These are phyloP conservation scores for Globisporangium iwayamae DNA, from an alignment of 352 stramenopile species.

Conservation along the genomic window DNA sequence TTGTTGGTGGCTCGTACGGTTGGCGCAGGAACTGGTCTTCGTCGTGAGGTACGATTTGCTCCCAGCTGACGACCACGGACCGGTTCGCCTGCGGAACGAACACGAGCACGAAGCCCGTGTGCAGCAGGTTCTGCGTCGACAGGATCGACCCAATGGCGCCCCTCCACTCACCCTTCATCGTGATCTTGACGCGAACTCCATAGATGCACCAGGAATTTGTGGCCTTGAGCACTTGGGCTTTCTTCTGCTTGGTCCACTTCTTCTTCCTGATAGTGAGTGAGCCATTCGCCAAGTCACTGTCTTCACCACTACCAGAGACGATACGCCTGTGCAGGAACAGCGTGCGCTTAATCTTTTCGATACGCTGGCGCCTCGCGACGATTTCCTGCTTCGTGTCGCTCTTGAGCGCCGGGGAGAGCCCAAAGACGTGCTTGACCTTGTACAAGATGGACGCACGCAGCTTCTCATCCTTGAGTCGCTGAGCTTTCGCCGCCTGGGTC, in stretches of 20 bases:
- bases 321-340: slow-evolving; percentile 41
- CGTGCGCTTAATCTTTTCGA: slow-evolving; percentile 41
- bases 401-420: slow-evolving; percentile 34
- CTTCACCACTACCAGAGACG: slow-evolving; percentile 9
- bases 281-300: slow-evolving; percentile 6
- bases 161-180: slow-evolving; percentile 42
- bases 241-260: slow-evolving; percentile 44
- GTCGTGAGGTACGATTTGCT: slow-evolving; percentile 44
- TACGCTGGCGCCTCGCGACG: slow-evolving; percentile 22
- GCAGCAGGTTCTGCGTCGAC: slow-evolving; percentile 63
- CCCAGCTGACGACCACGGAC: slow-evolving; percentile 53
- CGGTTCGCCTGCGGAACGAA: slow-evolving; percentile 53
- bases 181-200: slow-evolving; percentile 47
- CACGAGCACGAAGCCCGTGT: slow-evolving; percentile 53
- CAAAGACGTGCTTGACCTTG: slow-evolving; percentile 35
- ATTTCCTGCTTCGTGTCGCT: slow-evolving; percentile 62
- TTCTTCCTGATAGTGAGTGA: slow-evolving; percentile 11
- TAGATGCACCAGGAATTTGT: slow-evolving; percentile 48
- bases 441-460: slow-evolving; percentile 36
- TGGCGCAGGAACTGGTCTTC: slow-evolving; percentile 38
- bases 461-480: slow-evolving; percentile 42
- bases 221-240: slow-evolving; percentile 31
- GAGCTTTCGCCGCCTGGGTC: slow-evolving; percentile 33
- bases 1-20: slow-evolving; percentile 34
- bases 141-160: slow-evolving; percentile 42